phyloP scores from a whole-genome alignment of 2,329 filamentous ascomycete genomes.

The Hypoxylon sp. region DNA sequence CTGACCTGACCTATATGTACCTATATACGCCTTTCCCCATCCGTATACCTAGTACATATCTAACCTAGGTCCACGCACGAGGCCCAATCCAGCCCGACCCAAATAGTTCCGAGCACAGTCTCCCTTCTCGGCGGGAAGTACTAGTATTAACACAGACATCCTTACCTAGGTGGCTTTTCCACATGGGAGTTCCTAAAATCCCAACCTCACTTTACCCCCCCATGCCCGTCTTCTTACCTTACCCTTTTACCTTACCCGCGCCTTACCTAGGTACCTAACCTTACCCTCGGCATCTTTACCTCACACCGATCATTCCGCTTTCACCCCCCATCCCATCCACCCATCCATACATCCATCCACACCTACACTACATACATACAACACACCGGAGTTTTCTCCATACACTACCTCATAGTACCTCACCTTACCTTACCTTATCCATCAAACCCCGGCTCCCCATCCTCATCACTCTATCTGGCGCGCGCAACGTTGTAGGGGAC shows the following conservation, averaged over 20 bases:
- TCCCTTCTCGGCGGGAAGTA: no score
- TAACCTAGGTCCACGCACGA: not conserved
- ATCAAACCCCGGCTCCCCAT: not conserved
- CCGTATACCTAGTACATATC: not conserved
- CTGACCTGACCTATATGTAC: not conserved
- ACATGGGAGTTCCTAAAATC: not conserved
- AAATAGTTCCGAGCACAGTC: not conserved
- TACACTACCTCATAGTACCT: not conserved
- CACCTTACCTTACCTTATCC: slow-evolving; percentile 6
- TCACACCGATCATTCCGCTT: slow-evolving; percentile 1
- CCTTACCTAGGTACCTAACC: not conserved
- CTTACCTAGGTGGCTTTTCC: not conserved
- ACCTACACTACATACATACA: not conserved
- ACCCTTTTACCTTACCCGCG: not conserved
- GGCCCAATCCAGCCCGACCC: not conserved
- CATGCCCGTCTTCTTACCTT: not conserved
- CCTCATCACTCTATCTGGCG: not conserved
- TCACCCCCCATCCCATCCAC: not conserved
- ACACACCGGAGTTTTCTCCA: not conserved
- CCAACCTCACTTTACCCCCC: not conserved
- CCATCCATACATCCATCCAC: no score
- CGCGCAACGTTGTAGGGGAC: slow-evolving; percentile 17
- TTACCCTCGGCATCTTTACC: not conserved
- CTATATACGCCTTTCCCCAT: not conserved
- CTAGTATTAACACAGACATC: not conserved